Evolutionary conservation across 805 yeast genomes (phyloP).

Genomic region (Candida palmyrensis): DNA sequence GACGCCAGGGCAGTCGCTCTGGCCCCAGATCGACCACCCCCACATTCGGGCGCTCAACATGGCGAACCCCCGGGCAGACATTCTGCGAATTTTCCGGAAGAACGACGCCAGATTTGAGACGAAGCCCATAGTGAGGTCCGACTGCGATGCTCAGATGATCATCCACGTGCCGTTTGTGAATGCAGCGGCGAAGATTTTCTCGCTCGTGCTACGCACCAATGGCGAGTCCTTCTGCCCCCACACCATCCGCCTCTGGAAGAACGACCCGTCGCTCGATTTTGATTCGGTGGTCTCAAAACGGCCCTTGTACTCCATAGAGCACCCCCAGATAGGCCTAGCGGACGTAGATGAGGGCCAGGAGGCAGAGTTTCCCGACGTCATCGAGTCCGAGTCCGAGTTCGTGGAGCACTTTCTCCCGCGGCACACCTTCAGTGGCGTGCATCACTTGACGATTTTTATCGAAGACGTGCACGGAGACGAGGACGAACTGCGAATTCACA

Average conservation of each 20-base stretch:
- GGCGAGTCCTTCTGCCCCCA: conserved; percentile 64
- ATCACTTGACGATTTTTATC: conserved; percentile 62
- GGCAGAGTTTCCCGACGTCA: conserved; percentile 23
- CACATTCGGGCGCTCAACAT: conserved; percentile 63
- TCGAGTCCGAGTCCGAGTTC: conserved; percentile 43
- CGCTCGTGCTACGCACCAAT: conserved; percentile 64
- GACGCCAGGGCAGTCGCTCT: conserved; percentile 60
- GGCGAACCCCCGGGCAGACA: conserved; percentile 45
- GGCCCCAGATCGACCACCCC: conserved; percentile 52
- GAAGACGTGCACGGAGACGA: conserved; percentile 55
- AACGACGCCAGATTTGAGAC: conserved; percentile 45
- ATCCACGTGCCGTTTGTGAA: conserved; percentile 72
- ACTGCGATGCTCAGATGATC: conserved; percentile 78
- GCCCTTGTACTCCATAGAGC: conserved; percentile 50
- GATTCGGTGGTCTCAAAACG: conserved; percentile 47
- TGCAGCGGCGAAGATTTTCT: conserved; percentile 66
- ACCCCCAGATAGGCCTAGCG: conserved; percentile 57
- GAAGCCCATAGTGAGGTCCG: conserved; percentile 51
- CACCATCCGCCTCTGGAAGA: conserved; percentile 66
- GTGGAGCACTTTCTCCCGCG: conserved; percentile 83
- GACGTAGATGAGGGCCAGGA: conserved; percentile 30
- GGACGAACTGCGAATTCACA: conserved; percentile 51
- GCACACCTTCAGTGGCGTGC: conserved; percentile 64
- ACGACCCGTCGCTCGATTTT: conserved; percentile 67
- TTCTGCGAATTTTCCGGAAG: conserved; percentile 48